Base-by-base conservation (phyloP, 2,329 filamentous ascomycete species). In the Hypoxylon sp. region DNA sequence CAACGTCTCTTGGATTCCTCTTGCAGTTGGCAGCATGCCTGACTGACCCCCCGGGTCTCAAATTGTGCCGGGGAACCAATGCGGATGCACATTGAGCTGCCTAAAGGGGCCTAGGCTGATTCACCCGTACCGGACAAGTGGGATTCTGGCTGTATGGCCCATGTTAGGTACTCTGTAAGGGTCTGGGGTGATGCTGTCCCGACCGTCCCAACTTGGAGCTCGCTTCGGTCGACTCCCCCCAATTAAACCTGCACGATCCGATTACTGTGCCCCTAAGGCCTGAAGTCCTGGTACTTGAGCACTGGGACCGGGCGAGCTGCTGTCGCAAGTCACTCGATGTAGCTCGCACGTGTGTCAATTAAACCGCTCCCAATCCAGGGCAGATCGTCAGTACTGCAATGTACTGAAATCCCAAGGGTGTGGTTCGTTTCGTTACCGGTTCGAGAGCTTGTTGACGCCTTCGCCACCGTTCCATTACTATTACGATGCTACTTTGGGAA, bases 391-490 rank as follows among this genome's bases (percentile, higher is more conserved):
- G 33, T 46, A 51, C 48, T 48, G 17, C 10, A 14, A 30, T 37
- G 46, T 49, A 56, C 35, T 37, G 6, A 44, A 57, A 40, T 22
- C 64, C 61, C 66, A 71, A 64, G 69, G 66, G 60, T 57, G 66
- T 71, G 66, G 69, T 71, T 68, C 69, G 59, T 59, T 68, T 64
- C 56, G 54, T 53, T 68, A 66, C 66, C 62, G 51, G 68, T 33
- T 64, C 51, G 37, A 53, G 49, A 65, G 56, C 31, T 51, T 53
- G 48, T 56, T 42, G 40, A 59, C 53, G 64, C 65, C 58, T 68
- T 66, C 55, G 68, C 65, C 69, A 64, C 66, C 40, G 17, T 58
- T 59, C 44, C 48, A 55, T 31, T 67, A 44, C 48, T 66, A 55
- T 67, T 64, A 57, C 44, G 54, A 50, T 55, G 55, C 61, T 58